Percentiles rank a stretch among this genome's conserved stretches.
Evolutionary conservation across 164 flowering plant species (phyloP).

Genomic region (Nelumbo lutea): DNA sequence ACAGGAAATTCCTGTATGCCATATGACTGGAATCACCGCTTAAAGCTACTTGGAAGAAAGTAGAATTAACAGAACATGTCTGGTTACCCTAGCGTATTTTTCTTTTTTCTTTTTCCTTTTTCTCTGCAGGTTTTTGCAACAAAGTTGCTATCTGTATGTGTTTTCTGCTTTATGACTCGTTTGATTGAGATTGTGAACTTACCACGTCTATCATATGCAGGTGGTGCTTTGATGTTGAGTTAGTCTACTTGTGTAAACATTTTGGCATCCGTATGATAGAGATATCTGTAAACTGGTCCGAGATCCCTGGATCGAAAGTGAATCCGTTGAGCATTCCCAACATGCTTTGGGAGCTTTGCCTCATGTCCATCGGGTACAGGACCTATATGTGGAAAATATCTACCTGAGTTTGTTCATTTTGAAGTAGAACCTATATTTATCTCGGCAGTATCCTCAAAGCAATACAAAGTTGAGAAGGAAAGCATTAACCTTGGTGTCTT

Average conservation of each 20-base stretch:
- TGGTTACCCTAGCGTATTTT: too few species aligned
- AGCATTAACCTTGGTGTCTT: too few species aligned
- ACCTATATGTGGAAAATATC: slow-evolving; percentile 62
- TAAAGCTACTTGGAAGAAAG: too few species aligned
- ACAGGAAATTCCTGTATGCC: too few species aligned
- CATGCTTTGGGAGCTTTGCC: slow-evolving; percentile 93
- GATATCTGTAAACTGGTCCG: slow-evolving; percentile 91
- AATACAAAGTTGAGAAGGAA: not conserved
- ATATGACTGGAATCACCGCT: too few species aligned
- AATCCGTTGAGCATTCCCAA: slow-evolving; percentile 76
- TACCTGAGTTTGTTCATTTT: slow-evolving; percentile 17
- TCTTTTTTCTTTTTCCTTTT: too few species aligned
- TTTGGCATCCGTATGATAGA: slow-evolving; percentile 69
- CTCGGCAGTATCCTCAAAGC: not conserved
- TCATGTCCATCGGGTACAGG: slow-evolving; percentile 86
- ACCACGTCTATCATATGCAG: slow-evolving; percentile 36
- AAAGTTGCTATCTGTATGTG: not conserved
- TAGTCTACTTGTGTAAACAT: slow-evolving; percentile 75
- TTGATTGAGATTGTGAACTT: not conserved
- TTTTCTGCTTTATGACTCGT: not conserved
- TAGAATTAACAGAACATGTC: too few species aligned
- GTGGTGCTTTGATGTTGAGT: slow-evolving; percentile 99
- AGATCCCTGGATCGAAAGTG: slow-evolving; percentile 95
- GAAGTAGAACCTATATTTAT: not conserved
- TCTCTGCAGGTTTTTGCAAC: too few species aligned